Conservation (phyloP, 352 stramenopile species). For the Globisporangium mamillatum region DNA sequence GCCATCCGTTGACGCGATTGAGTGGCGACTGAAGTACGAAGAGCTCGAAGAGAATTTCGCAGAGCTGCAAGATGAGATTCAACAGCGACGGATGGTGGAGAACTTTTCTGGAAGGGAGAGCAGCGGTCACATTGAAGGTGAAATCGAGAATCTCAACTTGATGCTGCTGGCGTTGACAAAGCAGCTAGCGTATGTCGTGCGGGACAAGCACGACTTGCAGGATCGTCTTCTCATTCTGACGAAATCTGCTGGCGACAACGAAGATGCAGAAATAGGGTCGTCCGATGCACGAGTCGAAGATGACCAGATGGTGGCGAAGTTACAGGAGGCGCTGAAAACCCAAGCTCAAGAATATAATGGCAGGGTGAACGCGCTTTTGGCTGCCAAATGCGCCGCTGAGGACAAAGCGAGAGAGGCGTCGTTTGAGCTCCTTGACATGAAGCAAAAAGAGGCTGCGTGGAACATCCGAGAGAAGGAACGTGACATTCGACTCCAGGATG, state of each 20-base stretch:
- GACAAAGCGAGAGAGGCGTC: constrained; percentile 41
- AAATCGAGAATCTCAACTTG: constrained; percentile 63
- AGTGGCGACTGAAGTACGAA: constrained; percentile 84
- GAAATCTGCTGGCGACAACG: background rate
- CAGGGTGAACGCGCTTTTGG: constrained; percentile 35
- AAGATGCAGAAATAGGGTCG: background rate
- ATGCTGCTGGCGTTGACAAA: constrained; percentile 64
- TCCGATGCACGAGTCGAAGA: constrained; percentile 13
- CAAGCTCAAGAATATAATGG: constrained; percentile 45
- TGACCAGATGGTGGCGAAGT: constrained; percentile 27
- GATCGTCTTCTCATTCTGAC: constrained; percentile 30
- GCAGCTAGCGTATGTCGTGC: constrained; percentile 63
- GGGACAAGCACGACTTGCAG: constrained; percentile 75
- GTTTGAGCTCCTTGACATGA: constrained; percentile 53
- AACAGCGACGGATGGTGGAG: constrained; percentile 19
- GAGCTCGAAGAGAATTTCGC: constrained; percentile 62
- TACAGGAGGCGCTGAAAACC: constrained; percentile 42
- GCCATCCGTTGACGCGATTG: constrained; percentile 68
- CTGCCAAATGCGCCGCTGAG: constrained; percentile 34
- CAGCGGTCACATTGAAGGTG: constrained; percentile 15
- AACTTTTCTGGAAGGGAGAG: constrained; percentile 8
- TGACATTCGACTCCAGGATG: constrained; percentile 31
- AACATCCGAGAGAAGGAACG: constrained; percentile 43
- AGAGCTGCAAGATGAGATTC: constrained; percentile 49
- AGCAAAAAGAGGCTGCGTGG: constrained; percentile 62